phyloP scores from a whole-genome alignment of 257 asterid genomes.

The Plectranthus barbatus region DNA sequence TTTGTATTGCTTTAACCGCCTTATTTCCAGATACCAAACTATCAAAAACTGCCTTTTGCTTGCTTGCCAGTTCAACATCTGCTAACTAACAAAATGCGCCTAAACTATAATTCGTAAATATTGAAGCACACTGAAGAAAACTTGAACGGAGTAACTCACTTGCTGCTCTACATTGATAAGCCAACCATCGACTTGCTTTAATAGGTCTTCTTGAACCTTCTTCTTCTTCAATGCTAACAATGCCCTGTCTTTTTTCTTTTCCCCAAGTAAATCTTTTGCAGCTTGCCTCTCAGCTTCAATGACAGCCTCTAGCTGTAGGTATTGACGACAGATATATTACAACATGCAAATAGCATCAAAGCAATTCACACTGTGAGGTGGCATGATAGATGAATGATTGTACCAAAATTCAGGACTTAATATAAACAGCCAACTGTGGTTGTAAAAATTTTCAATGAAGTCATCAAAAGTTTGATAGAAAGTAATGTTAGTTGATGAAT shows the following conservation, averaged over 20 bases:
- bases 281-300: conserved; percentile 93
- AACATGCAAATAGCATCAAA: too few species aligned
- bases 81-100: conserved; percentile 49
- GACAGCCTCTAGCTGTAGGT: conserved; percentile 63
- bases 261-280: conserved; percentile 76
- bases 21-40: conserved; percentile 83
- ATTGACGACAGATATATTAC: conserved; percentile 7
- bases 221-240: conserved; percentile 74
- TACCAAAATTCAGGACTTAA: too few species aligned
- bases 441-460: too few species aligned
- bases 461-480: too few species aligned
- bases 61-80: conserved; percentile 92
- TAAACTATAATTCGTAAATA: background rate
- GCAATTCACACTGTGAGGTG: too few species aligned
- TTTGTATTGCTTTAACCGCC: conserved; percentile 89
- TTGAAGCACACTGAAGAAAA: background rate
- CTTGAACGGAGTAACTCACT: conserved; percentile 35
- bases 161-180: conserved; percentile 91
- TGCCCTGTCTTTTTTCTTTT: conserved; percentile 88
- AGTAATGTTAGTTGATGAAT: too few species aligned
- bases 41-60: conserved; percentile 95
- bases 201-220: conserved; percentile 71
- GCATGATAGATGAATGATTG: too few species aligned
- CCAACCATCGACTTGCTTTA: conserved; percentile 89
- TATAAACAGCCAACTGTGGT: too few species aligned